Conservation (phyloP, 1,284 basidiomycete species). For the Rhodotorula sp. region DNA sequence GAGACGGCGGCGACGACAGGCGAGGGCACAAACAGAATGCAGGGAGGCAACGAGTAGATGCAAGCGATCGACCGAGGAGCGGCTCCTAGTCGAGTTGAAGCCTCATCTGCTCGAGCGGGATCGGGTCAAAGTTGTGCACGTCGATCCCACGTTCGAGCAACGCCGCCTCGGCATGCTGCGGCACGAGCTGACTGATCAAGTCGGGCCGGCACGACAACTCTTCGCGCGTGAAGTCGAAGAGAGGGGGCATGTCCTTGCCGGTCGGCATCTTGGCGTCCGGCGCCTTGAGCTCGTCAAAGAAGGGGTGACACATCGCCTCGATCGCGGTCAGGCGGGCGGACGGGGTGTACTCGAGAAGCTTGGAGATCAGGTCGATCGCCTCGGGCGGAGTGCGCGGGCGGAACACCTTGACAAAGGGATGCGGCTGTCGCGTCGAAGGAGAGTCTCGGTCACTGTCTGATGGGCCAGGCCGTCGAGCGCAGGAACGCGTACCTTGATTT, state of each 20-base stretch:
- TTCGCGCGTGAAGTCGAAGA: slow-evolving; percentile 96
- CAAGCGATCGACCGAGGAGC: neutral
- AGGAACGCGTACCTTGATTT: slow-evolving; percentile 83
- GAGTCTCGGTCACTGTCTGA: neutral
- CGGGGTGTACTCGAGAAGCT: slow-evolving; percentile 95
- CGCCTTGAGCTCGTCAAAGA: slow-evolving; percentile 92
- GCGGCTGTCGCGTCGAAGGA: slow-evolving; percentile 29
- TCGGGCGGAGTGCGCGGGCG: slow-evolving; percentile 93
- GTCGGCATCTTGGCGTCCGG: slow-evolving; percentile 93
- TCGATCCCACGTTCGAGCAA: slow-evolving; percentile 81
- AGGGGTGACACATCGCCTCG: slow-evolving; percentile 83
- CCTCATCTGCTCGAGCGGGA: slow-evolving; percentile 48
- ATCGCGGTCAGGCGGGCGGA: slow-evolving; percentile 84
- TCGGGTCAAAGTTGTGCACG: slow-evolving; percentile 60
- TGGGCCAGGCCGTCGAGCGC: neutral
- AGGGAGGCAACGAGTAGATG: neutral
- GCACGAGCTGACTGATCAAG: slow-evolving; percentile 85
- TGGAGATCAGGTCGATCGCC: slow-evolving; percentile 92
- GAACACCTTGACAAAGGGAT: slow-evolving; percentile 74
- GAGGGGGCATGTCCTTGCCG: slow-evolving; percentile 86
- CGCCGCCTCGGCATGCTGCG: slow-evolving; percentile 82
- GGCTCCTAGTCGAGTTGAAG: slow-evolving; percentile 46
- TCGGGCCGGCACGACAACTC: slow-evolving; percentile 96
- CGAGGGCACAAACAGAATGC: neutral
- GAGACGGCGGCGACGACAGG: neutral